Evolutionary conservation across 139 green algal genomes (phyloP).

Genomic region (Asterochloris sp.): DNA sequence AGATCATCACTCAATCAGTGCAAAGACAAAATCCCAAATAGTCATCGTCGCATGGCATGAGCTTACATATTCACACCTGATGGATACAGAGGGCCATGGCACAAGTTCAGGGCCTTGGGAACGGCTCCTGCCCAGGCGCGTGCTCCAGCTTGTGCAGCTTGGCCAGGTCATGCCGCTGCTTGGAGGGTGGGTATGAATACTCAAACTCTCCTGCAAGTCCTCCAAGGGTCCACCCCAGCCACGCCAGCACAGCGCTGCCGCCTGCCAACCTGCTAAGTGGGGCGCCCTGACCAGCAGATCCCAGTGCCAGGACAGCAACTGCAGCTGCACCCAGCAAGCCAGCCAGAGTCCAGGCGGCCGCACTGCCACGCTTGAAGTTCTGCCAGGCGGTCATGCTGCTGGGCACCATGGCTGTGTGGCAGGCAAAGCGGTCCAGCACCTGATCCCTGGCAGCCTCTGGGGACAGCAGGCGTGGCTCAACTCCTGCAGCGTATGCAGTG

Average conservation of each 20-base stretch:
- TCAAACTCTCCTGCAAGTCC: slow-evolving; percentile 7
- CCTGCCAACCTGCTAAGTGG: not conserved
- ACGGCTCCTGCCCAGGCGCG: not conserved
- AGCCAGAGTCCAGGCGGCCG: not conserved
- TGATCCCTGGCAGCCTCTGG: not conserved
- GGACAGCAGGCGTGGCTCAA: not conserved
- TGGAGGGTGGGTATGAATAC: slow-evolving; percentile 8
- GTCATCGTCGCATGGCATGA: too few relatives aligned
- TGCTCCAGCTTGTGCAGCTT: slow-evolving; percentile 17
- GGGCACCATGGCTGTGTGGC: slow-evolving; percentile 23
- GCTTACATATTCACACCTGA: too few relatives aligned
- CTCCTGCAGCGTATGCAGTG: not conserved
- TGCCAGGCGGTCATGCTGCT: not conserved
- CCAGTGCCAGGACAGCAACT: not conserved
- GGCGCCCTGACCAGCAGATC: not conserved
- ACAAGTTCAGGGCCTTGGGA: too few relatives aligned
- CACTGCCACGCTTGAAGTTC: not conserved
- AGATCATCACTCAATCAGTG: too few relatives aligned
- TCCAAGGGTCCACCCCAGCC: not conserved
- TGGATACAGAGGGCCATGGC: too few relatives aligned
- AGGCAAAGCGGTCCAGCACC: slow-evolving; percentile 17
- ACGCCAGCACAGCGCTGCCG: not conserved
- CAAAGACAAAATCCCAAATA: too few relatives aligned
- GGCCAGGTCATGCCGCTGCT: slow-evolving; percentile 17
- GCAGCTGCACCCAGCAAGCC: not conserved